A percentile compares a stretch with the other conserved stretches of the same genome.
phyloP scores from a whole-genome alignment of 176 grass and related monocot species.

The Oryza longistaminata region DNA sequence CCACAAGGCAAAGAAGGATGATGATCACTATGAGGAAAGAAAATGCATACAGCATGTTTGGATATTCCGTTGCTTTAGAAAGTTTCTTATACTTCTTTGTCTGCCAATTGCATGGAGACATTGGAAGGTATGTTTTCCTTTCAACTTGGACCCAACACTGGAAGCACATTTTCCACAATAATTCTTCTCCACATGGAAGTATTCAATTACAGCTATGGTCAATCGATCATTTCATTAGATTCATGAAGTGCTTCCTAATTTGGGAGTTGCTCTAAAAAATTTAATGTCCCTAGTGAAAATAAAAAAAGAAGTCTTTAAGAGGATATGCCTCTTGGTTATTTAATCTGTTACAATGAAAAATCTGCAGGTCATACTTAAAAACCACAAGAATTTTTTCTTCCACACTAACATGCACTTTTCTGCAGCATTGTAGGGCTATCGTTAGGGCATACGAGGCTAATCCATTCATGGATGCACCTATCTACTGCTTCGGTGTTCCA shows the following conservation, averaged over 20 bases:
- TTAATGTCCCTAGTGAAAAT: neutral
- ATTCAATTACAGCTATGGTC: too few relatives aligned
- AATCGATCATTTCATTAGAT: neutral
- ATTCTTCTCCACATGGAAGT: neutral
- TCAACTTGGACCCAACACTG: neutral
- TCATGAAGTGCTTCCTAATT: neutral
- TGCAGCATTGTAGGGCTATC: constrained; percentile 30
- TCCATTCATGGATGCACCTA: constrained; percentile 29
- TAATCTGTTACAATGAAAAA: neutral
- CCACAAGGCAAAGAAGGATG: constrained; percentile 36
- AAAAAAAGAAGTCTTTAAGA: neutral
- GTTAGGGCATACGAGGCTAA: neutral
- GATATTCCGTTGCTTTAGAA: constrained; percentile 36
- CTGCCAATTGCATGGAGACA: constrained; percentile 49
- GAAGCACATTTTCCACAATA: neutral
- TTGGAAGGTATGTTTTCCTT: constrained; percentile 45
- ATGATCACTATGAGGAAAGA: constrained; percentile 18
- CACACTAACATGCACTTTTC: neutral
- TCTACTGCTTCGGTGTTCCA: constrained; percentile 34
- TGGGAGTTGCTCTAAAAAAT: neutral
- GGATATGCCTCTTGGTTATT: neutral
- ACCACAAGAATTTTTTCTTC: neutral
- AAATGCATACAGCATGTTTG: neutral
- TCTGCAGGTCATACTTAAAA: neutral
- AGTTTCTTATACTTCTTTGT: constrained; percentile 43